Conservation (phyloP, 345 rosid genomes). For the Acer negundo region DNA sequence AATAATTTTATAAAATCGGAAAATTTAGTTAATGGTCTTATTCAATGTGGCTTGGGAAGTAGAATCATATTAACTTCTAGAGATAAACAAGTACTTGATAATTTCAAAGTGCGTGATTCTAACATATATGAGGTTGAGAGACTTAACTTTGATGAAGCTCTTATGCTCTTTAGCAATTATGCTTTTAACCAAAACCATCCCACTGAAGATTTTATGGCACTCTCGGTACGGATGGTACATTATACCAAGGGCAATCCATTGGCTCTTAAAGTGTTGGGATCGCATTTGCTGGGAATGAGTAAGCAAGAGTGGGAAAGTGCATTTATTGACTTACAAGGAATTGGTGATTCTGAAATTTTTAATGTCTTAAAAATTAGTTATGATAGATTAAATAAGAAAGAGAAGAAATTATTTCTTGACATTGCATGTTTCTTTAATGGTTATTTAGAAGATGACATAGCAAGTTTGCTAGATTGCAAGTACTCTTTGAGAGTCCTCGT, state of each 20-base stretch:
- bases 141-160: not conserved
- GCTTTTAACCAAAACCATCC: not conserved
- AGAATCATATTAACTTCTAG: not conserved
- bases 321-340: not conserved
- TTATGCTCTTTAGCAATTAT: not conserved
- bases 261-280: not conserved
- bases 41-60: not conserved
- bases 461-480: conserved; percentile 12
- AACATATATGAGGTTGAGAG: not conserved
- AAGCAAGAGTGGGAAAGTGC: not conserved
- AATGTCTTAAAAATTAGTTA: conserved; percentile 19
- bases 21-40: not conserved
- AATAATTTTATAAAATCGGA: not conserved
- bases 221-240: not conserved
- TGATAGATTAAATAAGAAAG: conserved; percentile 3
- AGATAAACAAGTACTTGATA: not conserved
- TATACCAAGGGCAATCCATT: not conserved
- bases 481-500: conserved; percentile 8
- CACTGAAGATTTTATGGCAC: not conserved
- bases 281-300: not conserved
- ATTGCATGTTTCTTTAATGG: conserved; percentile 33
- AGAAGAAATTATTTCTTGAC: conserved; percentile 42
- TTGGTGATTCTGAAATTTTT: not conserved
- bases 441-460: not conserved
- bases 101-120: too few species aligned